A percentile compares a stretch with the other conserved stretches of the same genome.
phyloP scores from a whole-genome alignment of 2,329 filamentous ascomycete genomes.

The Tolypocladium sp. region DNA sequence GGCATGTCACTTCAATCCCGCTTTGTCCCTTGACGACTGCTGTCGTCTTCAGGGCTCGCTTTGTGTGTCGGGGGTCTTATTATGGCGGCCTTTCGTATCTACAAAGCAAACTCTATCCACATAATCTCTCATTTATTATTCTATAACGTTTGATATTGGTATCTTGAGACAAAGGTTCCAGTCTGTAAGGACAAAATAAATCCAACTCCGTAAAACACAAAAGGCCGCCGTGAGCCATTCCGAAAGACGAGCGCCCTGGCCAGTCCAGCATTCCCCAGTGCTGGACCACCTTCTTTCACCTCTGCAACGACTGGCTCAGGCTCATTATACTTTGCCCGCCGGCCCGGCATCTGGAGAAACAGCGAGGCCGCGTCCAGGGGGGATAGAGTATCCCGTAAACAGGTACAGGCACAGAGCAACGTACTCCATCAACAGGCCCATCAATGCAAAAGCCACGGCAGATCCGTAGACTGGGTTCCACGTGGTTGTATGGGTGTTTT shows the following conservation, averaged over 20 bases:
- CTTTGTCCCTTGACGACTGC: neutral
- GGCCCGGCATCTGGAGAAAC: neutral
- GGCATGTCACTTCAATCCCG: neutral
- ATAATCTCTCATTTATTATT: neutral
- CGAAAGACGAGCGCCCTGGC: neutral
- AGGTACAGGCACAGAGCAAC: constrained; percentile 7
- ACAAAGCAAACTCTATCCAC: neutral
- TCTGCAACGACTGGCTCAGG: neutral
- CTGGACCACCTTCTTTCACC: neutral
- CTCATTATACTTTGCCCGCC: neutral
- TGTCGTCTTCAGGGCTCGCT: neutral
- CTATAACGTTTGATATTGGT: neutral
- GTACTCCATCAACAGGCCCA: constrained; percentile 9
- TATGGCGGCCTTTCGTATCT: neutral
- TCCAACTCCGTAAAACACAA: neutral
- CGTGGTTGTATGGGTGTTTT: neutral
- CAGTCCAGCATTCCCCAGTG: neutral
- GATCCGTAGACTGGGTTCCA: constrained; percentile 11
- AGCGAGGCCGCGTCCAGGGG: constrained; percentile 2
- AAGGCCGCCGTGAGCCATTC: neutral
- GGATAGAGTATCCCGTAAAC: constrained; percentile 7
- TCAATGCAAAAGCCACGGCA: constrained; percentile 6
- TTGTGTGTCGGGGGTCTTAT: neutral
- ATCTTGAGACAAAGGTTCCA: neutral
- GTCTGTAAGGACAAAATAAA: neutral